Percentiles rank a stretch among this genome's conserved stretches.
phyloP scores from a whole-genome alignment of 2,329 filamentous ascomycete genomes.

The Aspergillus arachidicola region DNA sequence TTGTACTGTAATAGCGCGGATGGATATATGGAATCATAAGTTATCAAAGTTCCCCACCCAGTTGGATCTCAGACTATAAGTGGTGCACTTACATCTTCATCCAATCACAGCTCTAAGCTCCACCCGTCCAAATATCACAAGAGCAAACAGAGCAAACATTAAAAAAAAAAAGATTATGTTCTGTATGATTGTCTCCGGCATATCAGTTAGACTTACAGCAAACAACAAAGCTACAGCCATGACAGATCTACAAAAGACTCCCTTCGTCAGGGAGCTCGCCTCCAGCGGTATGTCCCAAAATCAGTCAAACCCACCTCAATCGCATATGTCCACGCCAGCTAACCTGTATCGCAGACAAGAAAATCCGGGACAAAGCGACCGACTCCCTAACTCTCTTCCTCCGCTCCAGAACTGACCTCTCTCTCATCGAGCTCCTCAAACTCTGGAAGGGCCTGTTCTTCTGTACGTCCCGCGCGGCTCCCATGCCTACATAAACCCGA shows the following conservation, averaged over 20 bases:
- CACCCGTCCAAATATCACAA: constrained; percentile 1
- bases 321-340: neutral
- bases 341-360: constrained; percentile 62
- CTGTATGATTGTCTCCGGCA: neutral
- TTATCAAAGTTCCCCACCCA: neutral
- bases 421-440: constrained; percentile 74
- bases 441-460: constrained; percentile 96
- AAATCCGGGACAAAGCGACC: constrained; percentile 75
- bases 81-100: neutral
- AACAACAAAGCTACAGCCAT: constrained; percentile 24
- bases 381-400: constrained; percentile 78
- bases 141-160: constrained; percentile 13
- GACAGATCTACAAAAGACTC: constrained; percentile 53
- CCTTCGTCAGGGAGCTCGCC: constrained; percentile 81
- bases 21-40: neutral
- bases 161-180: constrained; percentile 16
- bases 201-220: constrained; percentile 6
- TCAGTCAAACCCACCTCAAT: neutral
- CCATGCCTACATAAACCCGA: neutral
- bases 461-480: constrained; percentile 48
- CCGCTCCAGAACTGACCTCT: constrained; percentile 62
- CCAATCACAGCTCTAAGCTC: constrained; percentile 10
- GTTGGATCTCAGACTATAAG: neutral
- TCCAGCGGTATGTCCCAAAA: constrained; percentile 66
- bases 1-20: neutral